Percentiles rank a stretch among this genome's conserved stretches.
phyloP scores from a whole-genome alignment of 73 alveolate species.

The Blepharisma japonicum region DNA sequence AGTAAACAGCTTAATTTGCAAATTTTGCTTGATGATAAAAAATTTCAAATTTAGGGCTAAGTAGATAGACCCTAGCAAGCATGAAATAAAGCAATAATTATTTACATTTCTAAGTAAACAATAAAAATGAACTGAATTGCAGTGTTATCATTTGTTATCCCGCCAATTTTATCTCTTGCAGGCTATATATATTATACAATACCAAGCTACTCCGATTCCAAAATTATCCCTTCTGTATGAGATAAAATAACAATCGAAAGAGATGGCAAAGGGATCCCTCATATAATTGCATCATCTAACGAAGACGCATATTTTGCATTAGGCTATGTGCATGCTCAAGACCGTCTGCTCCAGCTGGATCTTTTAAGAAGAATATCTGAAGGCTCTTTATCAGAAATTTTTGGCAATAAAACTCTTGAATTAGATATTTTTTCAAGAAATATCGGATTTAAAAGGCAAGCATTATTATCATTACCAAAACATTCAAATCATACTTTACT shows the following conservation, averaged over 20 bases:
- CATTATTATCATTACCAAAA: constrained; percentile 57
- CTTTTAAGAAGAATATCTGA: constrained; percentile 52
- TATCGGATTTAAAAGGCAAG: constrained; percentile 60
- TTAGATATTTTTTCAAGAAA: constrained; percentile 81
- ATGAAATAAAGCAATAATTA: no score
- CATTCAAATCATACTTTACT: constrained; percentile 50
- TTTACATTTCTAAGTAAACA: no score
- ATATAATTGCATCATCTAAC: constrained; percentile 67
- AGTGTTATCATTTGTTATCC: no score
- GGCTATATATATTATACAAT: no score
- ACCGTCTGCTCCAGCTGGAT: constrained; percentile 78
- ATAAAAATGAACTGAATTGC: no score
- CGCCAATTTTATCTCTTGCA: no score
- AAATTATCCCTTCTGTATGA: constrained; percentile 18
- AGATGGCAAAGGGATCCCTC: constrained; percentile 77
- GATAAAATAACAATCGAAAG: constrained; percentile 51
- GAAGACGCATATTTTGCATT: constrained; percentile 64
- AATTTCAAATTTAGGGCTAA: no score
- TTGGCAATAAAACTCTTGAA: constrained; percentile 72
- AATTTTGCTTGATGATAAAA: no score
- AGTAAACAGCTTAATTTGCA: no score
- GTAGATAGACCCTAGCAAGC: no score
- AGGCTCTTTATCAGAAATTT: constrained; percentile 75
- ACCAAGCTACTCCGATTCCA: constrained; percentile 34
- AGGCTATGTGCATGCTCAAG: constrained; percentile 83